Evolutionary conservation across 352 stramenopile genomes (phyloP).

Genomic region (Phytophthora meadii): DNA sequence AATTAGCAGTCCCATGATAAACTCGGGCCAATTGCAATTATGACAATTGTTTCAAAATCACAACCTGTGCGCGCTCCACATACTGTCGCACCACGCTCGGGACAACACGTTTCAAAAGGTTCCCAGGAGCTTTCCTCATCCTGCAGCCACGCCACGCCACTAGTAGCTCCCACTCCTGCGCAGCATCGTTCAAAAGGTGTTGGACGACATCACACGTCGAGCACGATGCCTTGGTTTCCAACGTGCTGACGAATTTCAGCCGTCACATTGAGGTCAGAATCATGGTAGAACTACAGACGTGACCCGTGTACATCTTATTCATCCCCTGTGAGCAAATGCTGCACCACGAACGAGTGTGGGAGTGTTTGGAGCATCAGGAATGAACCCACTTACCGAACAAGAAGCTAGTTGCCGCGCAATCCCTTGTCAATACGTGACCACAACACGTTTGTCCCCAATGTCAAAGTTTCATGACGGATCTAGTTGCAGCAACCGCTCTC

Average conservation of each 20-base stretch:
- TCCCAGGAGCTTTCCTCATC: not conserved
- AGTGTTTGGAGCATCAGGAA: not conserved
- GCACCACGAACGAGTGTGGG: slow-evolving; percentile 4
- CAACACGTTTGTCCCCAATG: not conserved
- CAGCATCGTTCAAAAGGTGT: slow-evolving; percentile 1
- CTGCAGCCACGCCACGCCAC: not conserved
- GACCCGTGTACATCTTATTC: too few species aligned
- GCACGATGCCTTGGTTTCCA: not conserved
- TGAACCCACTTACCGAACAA: slow-evolving; percentile 2
- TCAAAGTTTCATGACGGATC: not conserved
- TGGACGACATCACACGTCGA: slow-evolving; percentile 1
- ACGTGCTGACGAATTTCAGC: slow-evolving; percentile 3
- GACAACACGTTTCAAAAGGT: not conserved
- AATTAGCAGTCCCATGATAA: slow-evolving; percentile 1
- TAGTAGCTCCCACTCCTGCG: not conserved
- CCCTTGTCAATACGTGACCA: slow-evolving; percentile 5
- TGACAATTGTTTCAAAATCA: not conserved
- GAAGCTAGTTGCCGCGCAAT: slow-evolving; percentile 1
- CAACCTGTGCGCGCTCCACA: not conserved
- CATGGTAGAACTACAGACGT: slow-evolving; percentile 4
- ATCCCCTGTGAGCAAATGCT: not conserved
- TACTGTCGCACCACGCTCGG: not conserved
- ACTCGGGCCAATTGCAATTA: slow-evolving; percentile 3
- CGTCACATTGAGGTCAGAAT: not conserved
- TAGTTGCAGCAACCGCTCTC: not conserved